A percentile compares a stretch with the other conserved stretches of the same genome.
Conservation (phyloP, 352 stramenopile species). For the Phytopythium vexans region DNA sequence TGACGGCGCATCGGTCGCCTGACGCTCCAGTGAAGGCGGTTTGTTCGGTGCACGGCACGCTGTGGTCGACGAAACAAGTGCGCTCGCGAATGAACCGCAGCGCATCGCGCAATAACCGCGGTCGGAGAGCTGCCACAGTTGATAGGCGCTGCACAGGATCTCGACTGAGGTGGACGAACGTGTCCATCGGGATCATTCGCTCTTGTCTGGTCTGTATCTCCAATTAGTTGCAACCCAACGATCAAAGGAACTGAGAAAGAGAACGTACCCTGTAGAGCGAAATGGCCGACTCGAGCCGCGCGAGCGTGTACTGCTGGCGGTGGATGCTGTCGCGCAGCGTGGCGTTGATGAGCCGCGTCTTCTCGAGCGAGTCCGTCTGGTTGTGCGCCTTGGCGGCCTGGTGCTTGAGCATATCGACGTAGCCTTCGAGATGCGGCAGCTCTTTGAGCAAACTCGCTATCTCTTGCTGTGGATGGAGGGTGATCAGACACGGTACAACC, state of each 20-base stretch:
- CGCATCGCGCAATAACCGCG: constrained; percentile 16
- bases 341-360: constrained; percentile 27
- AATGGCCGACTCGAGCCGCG: constrained; percentile 19
- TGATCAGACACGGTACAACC: neutral
- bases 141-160: constrained; percentile 11
- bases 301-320: constrained; percentile 18
- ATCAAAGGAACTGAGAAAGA: neutral
- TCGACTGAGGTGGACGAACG: constrained; percentile 16
- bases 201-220: constrained; percentile 18
- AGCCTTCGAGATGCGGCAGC: constrained; percentile 20
- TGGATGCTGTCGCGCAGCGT: constrained; percentile 17
- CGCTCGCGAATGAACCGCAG: constrained; percentile 24
- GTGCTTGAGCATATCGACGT: constrained; percentile 34
- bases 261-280: constrained; percentile 15
- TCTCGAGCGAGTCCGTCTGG: constrained; percentile 25
- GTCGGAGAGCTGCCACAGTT: constrained; percentile 8
- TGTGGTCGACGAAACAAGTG: constrained; percentile 18
- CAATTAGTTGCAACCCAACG: neutral
- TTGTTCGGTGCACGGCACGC: constrained; percentile 14
- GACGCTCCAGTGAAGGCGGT: too few species aligned
- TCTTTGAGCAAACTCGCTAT: constrained; percentile 20
- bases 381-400: constrained; percentile 27
- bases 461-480: constrained; percentile 2
- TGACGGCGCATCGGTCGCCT: constrained; percentile 19
- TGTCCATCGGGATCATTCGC: constrained; percentile 23